Percentiles rank a stretch among this genome's conserved stretches.
phyloP scores from a whole-genome alignment of 805 yeast genomes.

The Sugiyamaella floridensis region DNA sequence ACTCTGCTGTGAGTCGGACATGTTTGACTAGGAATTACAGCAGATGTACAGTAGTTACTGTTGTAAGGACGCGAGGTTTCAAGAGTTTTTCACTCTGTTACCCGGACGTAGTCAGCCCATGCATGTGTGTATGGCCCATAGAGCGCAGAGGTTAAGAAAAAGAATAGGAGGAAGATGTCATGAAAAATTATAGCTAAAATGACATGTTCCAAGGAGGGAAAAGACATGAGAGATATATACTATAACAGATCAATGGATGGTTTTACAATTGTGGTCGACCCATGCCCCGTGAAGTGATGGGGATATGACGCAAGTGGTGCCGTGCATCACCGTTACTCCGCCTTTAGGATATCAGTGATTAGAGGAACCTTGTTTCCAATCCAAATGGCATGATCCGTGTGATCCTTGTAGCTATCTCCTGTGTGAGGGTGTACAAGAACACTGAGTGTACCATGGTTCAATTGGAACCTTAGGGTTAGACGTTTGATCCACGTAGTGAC shows the following conservation, averaged over 20 bases:
- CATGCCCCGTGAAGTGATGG: no score
- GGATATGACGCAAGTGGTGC: no score
- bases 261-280: no score
- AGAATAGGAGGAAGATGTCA: not conserved
- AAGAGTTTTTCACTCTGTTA: not conserved
- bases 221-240: no score
- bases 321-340: no score
- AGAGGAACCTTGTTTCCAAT: slow-evolving; percentile 39
- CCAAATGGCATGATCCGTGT: slow-evolving; percentile 52
- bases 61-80: not conserved
- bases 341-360: slow-evolving; percentile 14
- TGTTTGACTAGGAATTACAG: not conserved
- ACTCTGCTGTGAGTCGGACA: slow-evolving; percentile 17
- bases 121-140: no score
- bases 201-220: no score
- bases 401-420: slow-evolving; percentile 40
- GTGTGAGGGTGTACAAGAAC: slow-evolving; percentile 51
- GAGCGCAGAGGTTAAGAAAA: not conserved
- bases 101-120: not conserved
- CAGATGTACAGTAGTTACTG: no score
- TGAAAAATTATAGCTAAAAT: no score
- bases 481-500: no score
- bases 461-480: slow-evolving; percentile 35
- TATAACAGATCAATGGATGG: no score
- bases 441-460: slow-evolving; percentile 45